phyloP scores from a whole-genome alignment of 208 protist genomes.

The Leishmania tarentolae region DNA sequence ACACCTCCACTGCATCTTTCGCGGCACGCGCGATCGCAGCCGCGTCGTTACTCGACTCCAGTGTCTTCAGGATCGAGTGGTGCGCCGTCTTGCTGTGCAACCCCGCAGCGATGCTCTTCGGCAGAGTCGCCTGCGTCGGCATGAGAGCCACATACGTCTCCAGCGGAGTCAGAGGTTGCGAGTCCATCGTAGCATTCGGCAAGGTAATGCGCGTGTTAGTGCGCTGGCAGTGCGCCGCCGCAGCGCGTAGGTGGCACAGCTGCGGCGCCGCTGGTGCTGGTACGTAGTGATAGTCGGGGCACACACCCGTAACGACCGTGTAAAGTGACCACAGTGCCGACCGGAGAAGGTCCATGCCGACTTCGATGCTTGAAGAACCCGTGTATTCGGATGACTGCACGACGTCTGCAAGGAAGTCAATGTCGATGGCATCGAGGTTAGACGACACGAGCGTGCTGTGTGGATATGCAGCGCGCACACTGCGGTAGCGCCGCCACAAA shows the following conservation, averaged over 20 bases:
- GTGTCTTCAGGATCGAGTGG: conserved; percentile 38
- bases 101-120: conserved; percentile 41
- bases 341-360: conserved; percentile 62
- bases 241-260: conserved; percentile 71
- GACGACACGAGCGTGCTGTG: conserved; percentile 54
- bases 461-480: conserved; percentile 56
- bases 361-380: conserved; percentile 33
- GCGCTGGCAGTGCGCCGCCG: conserved; percentile 47
- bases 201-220: conserved; percentile 22
- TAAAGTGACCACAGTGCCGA: conserved; percentile 75
- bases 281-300: conserved; percentile 70
- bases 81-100: conserved; percentile 49
- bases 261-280: conserved; percentile 37
- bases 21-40: conserved; percentile 50
- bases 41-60: conserved; percentile 65
- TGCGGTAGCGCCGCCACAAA: conserved; percentile 79
- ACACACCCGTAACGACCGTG: conserved; percentile 55
- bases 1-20: conserved; percentile 46
- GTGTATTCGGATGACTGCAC: conserved; percentile 68
- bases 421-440: conserved; percentile 51
- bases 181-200: conserved; percentile 8
- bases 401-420: conserved; percentile 71
- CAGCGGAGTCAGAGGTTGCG: conserved; percentile 70
- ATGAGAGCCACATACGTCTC: conserved; percentile 85
- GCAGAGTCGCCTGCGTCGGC: conserved; percentile 74